Conservation (phyloP, 495 filamentous ascomycete species). For the Neurospora cerealis region DNA sequence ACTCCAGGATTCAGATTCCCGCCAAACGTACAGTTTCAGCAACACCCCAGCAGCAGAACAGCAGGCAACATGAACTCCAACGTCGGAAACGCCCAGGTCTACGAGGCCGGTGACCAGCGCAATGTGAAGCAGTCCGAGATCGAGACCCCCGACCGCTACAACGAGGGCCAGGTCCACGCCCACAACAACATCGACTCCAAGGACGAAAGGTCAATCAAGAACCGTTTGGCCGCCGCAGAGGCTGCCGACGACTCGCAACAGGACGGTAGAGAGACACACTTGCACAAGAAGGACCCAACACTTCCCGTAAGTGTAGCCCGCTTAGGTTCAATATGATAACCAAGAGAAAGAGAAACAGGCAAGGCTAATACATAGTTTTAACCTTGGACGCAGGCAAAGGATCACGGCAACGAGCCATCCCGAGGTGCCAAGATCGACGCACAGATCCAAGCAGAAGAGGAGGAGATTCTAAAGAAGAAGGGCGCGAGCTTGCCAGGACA, state of each 20-base stretch:
- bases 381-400: constrained; percentile 41
- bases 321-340: not conserved
- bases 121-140: constrained; percentile 50
- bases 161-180: constrained; percentile 56
- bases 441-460: constrained; percentile 59
- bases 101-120: constrained; percentile 56
- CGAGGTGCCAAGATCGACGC: constrained; percentile 63
- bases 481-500: constrained; percentile 23
- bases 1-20: not conserved
- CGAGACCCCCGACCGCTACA: constrained; percentile 40
- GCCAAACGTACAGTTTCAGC: not conserved
- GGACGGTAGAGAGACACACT: constrained; percentile 42
- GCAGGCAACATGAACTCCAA: constrained; percentile 19
- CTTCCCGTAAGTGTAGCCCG: constrained; percentile 45
- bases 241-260: constrained; percentile 19
- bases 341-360: not conserved
- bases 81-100: constrained; percentile 31
- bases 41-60: not conserved
- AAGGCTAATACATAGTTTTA: constrained; percentile 1
- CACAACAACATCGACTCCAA: constrained; percentile 68
- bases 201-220: constrained; percentile 71
- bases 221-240: constrained; percentile 58
- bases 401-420: constrained; percentile 62
- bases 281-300: constrained; percentile 56
- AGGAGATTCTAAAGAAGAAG: constrained; percentile 55